phyloP scores from a whole-genome alignment of 345 rosid species.

The Trapa bicornis region DNA sequence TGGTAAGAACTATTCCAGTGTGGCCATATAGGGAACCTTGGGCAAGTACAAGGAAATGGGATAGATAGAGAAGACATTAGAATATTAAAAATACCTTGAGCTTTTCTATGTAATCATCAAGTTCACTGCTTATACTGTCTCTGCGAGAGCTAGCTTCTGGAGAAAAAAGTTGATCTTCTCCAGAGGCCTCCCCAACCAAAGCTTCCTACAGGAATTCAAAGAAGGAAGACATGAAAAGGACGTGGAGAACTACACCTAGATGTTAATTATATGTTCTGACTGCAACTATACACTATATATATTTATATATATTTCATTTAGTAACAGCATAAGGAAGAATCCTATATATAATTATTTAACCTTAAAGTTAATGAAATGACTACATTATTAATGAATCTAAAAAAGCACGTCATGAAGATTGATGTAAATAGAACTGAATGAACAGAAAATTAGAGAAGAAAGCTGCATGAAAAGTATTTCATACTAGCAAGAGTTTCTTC shows the following conservation, averaged over 20 bases:
- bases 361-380: neutral
- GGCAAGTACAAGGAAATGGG: neutral
- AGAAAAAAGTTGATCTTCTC: constrained; percentile 84
- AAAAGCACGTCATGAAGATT: neutral
- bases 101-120: constrained; percentile 49
- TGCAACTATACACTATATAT: neutral
- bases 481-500: constrained; percentile 83
- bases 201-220: constrained; percentile 48
- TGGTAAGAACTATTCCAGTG: neutral
- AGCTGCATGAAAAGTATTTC: constrained; percentile 15
- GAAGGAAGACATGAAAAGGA: neutral
- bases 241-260: neutral
- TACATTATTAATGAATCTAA: neutral
- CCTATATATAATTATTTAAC: neutral
- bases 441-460: neutral
- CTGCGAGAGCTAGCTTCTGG: constrained; percentile 30
- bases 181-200: constrained; percentile 84
- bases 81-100: constrained; percentile 48
- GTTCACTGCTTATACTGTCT: constrained; percentile 49
- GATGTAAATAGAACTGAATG: neutral
- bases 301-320: neutral
- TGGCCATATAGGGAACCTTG: neutral
- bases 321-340: neutral
- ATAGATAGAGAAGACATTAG: neutral
- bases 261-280: neutral